These are phyloP conservation scores for Sophora flavescens DNA, from an alignment of 306 rosid genomes.

Conservation along the genomic window DNA sequence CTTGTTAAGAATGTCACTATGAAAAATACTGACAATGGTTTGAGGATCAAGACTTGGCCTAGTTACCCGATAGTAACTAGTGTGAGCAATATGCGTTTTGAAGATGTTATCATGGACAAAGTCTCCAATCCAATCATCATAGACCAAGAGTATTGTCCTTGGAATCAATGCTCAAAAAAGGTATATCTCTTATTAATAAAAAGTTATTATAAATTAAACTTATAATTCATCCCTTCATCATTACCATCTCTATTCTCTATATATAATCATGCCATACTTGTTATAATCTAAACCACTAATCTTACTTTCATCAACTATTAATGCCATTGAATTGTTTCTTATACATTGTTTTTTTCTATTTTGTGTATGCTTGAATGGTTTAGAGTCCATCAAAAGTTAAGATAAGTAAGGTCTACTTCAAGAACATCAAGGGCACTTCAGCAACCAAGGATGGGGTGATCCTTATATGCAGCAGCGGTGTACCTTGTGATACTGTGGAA, in stretches of 20 bases:
- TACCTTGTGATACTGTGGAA: slow-evolving; percentile 55
- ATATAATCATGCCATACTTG: not conserved
- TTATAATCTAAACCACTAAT: not conserved
- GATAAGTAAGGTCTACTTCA: slow-evolving; percentile 52
- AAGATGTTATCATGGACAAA: slow-evolving; percentile 46
- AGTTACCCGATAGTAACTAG: not conserved
- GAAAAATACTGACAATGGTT: slow-evolving; percentile 47
- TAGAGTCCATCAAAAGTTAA: slow-evolving; percentile 47
- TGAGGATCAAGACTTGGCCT: slow-evolving; percentile 66
- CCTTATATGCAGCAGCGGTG: slow-evolving; percentile 48
- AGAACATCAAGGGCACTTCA: slow-evolving; percentile 44
- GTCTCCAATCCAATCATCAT: slow-evolving; percentile 48
- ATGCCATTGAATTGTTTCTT: not conserved
- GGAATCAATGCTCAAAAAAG: slow-evolving; percentile 41
- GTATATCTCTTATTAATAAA: not conserved
- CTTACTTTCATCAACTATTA: not conserved
- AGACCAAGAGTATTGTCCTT: slow-evolving; percentile 61
- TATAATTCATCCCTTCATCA: not conserved
- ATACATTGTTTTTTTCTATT: not conserved
- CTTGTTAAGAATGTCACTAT: slow-evolving; percentile 43
- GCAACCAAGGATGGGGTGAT: slow-evolving; percentile 39
- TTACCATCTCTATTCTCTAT: not conserved
- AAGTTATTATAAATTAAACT: not conserved
- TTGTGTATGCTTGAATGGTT: not conserved
- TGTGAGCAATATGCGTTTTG: slow-evolving; percentile 46